Evolutionary conservation across 2,329 filamentous ascomycete species (phyloP).

Genomic region (Aureobasidium uvarum): DNA sequence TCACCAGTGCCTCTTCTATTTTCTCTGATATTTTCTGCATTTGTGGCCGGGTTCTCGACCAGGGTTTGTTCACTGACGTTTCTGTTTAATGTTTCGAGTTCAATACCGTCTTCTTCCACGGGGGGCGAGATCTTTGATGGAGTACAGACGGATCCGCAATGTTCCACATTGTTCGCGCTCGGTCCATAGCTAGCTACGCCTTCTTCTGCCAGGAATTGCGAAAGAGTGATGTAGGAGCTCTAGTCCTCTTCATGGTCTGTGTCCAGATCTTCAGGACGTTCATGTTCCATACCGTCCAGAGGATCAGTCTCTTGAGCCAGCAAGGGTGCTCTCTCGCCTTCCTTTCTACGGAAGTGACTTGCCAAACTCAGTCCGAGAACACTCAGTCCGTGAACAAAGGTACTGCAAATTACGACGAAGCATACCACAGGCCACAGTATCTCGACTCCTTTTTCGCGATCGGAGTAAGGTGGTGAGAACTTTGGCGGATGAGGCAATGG

Average conservation of each 20-base stretch:
- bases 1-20: too few species aligned
- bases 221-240: background rate
- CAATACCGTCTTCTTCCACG: background rate
- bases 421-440: conserved; percentile 56
- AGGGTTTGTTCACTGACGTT: background rate
- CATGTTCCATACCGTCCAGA: conserved; percentile 52
- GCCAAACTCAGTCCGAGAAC: conserved; percentile 52
- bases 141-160: background rate
- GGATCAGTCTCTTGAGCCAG: conserved; percentile 53
- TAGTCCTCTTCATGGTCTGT: conserved; percentile 9
- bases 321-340: conserved; percentile 51
- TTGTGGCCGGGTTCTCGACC: background rate
- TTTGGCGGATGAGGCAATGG: conserved; percentile 48
- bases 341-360: conserved; percentile 48
- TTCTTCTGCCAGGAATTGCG: background rate
- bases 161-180: background rate
- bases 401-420: conserved; percentile 55
- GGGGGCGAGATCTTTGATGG: background rate
- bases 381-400: conserved; percentile 55
- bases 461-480: conserved; percentile 36
- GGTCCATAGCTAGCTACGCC: background rate
- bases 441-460: conserved; percentile 44
- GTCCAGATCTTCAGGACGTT: conserved; percentile 29
- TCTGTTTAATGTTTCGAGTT: background rate
- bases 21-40: background rate